Evolutionary conservation across 768 basidiomycete genomes (phyloP).

Genomic region (Amanita polypyramis): DNA sequence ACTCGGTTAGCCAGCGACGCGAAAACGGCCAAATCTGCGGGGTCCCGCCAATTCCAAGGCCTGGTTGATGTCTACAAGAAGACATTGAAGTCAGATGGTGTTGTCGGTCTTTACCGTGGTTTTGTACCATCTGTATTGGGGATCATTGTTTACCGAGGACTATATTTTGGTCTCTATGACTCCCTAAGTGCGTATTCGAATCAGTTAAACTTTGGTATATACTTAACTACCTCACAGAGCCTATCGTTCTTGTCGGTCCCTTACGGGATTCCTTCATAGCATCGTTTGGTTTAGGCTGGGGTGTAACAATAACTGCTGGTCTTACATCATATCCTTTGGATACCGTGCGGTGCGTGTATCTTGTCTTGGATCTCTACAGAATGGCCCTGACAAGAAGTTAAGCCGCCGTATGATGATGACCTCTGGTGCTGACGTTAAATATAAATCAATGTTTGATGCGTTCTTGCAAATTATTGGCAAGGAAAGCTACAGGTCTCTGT

Average conservation of each 20-base stretch:
- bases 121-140: slow-evolving; percentile 81
- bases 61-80: slow-evolving; percentile 76
- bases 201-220: neutral
- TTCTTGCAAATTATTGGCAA: slow-evolving; percentile 61
- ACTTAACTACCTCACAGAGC: slow-evolving; percentile 37
- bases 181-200: slow-evolving; percentile 41
- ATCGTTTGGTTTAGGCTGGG: slow-evolving; percentile 77
- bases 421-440: slow-evolving; percentile 62
- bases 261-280: slow-evolving; percentile 75
- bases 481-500: slow-evolving; percentile 71
- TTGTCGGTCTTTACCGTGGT: slow-evolving; percentile 82
- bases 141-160: slow-evolving; percentile 83
- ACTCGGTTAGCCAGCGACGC: slow-evolving; percentile 79
- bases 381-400: slow-evolving; percentile 5
- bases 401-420: slow-evolving; percentile 97
- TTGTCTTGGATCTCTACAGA: neutral
- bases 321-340: slow-evolving; percentile 70
- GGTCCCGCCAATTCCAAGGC: slow-evolving; percentile 75
- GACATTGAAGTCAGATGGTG: slow-evolving; percentile 73
- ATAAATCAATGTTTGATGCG: slow-evolving; percentile 80
- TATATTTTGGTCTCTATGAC: slow-evolving; percentile 75
- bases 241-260: slow-evolving; percentile 70
- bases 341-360: slow-evolving; percentile 41
- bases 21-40: slow-evolving; percentile 66
- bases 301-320: slow-evolving; percentile 79